These are phyloP conservation scores for Emmonsiellopsis sp. DNA, from an alignment of 2,329 filamentous ascomycete species.

Conservation along the genomic window DNA sequence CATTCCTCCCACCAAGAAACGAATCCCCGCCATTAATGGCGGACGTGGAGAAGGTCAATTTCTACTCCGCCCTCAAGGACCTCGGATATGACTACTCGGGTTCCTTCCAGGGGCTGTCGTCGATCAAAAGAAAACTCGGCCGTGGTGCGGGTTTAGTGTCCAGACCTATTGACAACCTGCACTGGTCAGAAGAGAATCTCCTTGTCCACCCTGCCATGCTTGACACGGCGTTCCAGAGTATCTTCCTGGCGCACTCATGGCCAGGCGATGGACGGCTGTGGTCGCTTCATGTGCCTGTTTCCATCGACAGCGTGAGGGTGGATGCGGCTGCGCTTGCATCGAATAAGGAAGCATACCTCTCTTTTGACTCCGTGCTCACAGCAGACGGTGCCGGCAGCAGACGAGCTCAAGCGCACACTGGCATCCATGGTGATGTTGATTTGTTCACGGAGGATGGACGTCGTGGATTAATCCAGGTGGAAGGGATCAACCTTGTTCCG, in stretches of 20 bases:
- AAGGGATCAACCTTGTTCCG: slow-evolving; percentile 7
- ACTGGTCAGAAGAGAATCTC: not conserved
- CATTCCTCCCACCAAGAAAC: not conserved
- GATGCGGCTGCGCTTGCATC: not conserved
- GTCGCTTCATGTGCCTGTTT: slow-evolving; percentile 11
- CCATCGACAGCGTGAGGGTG: slow-evolving; percentile 1
- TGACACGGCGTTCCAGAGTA: slow-evolving; percentile 14
- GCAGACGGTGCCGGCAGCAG: slow-evolving; percentile 8
- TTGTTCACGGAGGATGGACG: slow-evolving; percentile 12
- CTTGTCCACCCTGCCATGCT: slow-evolving; percentile 14
- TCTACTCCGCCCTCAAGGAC: slow-evolving; percentile 12
- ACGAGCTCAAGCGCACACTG: not conserved
- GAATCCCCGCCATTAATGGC: not conserved
- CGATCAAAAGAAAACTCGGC: slow-evolving; percentile 9
- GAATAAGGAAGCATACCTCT: slow-evolving; percentile 6
- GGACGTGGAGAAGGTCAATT: slow-evolving; percentile 5
- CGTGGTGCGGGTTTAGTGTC: not conserved
- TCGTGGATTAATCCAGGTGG: slow-evolving; percentile 8
- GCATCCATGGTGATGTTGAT: slow-evolving; percentile 18
- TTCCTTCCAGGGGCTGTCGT: slow-evolving; percentile 12
- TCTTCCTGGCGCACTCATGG: slow-evolving; percentile 9
- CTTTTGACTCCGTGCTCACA: slow-evolving; percentile 13
- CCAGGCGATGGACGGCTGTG: slow-evolving; percentile 13
- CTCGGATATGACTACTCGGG: slow-evolving; percentile 15
- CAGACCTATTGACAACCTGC: not conserved